A percentile compares a stretch with the other conserved stretches of the same genome.
Conservation (phyloP, 2,329 filamentous ascomycete genomes). For the Hypoxylon sp. region DNA sequence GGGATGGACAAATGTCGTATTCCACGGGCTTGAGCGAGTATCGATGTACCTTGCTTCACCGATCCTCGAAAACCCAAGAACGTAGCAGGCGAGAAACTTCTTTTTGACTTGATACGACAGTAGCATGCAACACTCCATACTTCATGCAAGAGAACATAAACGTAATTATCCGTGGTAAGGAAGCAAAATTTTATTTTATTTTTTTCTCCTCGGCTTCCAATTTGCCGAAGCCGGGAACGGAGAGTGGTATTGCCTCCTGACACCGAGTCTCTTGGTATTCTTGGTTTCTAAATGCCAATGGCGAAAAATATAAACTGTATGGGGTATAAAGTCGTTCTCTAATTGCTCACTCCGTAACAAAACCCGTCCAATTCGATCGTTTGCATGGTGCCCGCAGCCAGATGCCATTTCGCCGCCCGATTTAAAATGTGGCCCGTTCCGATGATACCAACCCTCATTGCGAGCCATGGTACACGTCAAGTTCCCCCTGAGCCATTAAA, state of each 20-base stretch:
- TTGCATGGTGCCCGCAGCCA: slow-evolving; percentile 22
- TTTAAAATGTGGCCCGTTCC: slow-evolving; percentile 33
- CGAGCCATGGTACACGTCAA: slow-evolving; percentile 32
- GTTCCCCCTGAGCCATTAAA: slow-evolving; percentile 40
- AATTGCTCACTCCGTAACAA: slow-evolving; percentile 24
- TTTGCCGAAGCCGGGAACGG: slow-evolving; percentile 32
- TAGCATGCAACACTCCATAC: slow-evolving; percentile 23
- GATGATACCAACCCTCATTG: slow-evolving; percentile 32
- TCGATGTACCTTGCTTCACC: slow-evolving; percentile 17
- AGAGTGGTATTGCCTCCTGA: slow-evolving; percentile 35
- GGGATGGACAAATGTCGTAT: slow-evolving; percentile 36
- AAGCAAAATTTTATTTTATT: slow-evolving; percentile 13
- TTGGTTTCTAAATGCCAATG: slow-evolving; percentile 33
- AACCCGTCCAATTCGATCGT: slow-evolving; percentile 24
- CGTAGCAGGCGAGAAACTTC: slow-evolving; percentile 36
- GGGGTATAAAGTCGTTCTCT: slow-evolving; percentile 44
- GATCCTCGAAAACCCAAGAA: slow-evolving; percentile 14
- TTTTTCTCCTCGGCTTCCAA: slow-evolving; percentile 34
- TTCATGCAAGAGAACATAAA: slow-evolving; percentile 25
- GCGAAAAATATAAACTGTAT: slow-evolving; percentile 22
- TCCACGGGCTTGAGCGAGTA: slow-evolving; percentile 13
- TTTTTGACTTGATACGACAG: slow-evolving; percentile 29
- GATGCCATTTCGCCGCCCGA: slow-evolving; percentile 38
- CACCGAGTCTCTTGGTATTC: slow-evolving; percentile 26
- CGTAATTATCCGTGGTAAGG: slow-evolving; percentile 41